Conservation (phyloP, 768 basidiomycete genomes). For the Tricholoma terreum region DNA sequence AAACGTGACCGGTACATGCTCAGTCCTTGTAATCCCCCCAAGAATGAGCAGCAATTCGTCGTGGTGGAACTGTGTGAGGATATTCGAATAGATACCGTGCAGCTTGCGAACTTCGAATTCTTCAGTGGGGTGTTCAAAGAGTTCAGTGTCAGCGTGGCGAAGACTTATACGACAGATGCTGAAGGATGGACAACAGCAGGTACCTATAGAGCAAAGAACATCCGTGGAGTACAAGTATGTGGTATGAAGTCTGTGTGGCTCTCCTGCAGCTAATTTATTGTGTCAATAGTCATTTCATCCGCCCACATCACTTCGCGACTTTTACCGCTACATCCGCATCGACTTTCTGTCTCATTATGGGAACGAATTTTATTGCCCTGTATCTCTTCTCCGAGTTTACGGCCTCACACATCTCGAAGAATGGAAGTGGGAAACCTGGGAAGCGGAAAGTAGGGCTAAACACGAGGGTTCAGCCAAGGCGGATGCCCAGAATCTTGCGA, state of each 20-base stretch:
- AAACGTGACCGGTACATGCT: conserved; percentile 97
- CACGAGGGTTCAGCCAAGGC: conserved; percentile 34
- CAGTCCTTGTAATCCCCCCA: conserved; percentile 71
- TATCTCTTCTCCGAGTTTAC: conserved; percentile 89
- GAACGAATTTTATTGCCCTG: conserved; percentile 93
- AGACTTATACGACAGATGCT: conserved; percentile 62
- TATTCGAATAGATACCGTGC: conserved; percentile 93
- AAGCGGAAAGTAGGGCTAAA: conserved; percentile 59
- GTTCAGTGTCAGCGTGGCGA: conserved; percentile 82
- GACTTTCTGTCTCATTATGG: conserved; percentile 94
- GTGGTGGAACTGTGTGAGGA: conserved; percentile 98
- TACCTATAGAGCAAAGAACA: conserved; percentile 81
- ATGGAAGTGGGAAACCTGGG: conserved; percentile 91
- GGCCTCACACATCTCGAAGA: conserved; percentile 95
- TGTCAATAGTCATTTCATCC: conserved; percentile 67
- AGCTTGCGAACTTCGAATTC: conserved; percentile 96
- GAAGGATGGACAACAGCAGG: conserved; percentile 75
- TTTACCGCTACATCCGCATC: conserved; percentile 91
- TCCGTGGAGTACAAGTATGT: conserved; percentile 85
- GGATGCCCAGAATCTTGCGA: conserved; percentile 10
- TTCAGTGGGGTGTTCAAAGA: conserved; percentile 96
- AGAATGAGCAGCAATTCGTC: conserved; percentile 67
- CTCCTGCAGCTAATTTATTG: background rate
- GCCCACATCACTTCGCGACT: conserved; percentile 68
- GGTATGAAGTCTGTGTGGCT: background rate